phyloP scores from a whole-genome alignment of 2,329 filamentous ascomycete species.

The Trichoderma gracile region DNA sequence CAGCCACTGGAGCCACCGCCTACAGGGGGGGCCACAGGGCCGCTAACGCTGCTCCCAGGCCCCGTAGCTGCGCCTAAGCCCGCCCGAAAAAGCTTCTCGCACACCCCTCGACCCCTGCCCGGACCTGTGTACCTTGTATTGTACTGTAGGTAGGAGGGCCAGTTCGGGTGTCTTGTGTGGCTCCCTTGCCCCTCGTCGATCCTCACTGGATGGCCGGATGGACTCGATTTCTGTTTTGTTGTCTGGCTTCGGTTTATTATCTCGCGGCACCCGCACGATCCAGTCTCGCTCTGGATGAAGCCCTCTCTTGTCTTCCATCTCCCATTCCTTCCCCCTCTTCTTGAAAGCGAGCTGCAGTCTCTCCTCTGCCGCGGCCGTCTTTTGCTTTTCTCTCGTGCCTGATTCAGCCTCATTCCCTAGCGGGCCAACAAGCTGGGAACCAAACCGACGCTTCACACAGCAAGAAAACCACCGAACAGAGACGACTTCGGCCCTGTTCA shows the following conservation, averaged over 20 bases:
- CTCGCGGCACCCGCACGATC: background rate
- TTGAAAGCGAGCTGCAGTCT: slow-evolving; percentile 11
- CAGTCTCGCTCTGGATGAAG: background rate
- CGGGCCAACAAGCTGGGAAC: slow-evolving; percentile 24
- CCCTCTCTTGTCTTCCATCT: background rate
- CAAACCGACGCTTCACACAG: background rate
- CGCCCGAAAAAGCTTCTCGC: slow-evolving; percentile 18
- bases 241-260: background rate
- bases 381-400: slow-evolving; percentile 4
- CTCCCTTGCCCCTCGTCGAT: slow-evolving; percentile 12
- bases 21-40: too few relatives aligned
- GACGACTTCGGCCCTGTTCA: background rate
- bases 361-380: background rate
- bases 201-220: background rate
- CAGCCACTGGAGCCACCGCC: slow-evolving; percentile 19
- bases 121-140: too few relatives aligned
- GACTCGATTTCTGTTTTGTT: background rate
- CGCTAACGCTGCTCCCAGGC: background rate
- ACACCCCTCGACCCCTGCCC: background rate
- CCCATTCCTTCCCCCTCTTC: background rate
- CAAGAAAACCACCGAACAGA: background rate
- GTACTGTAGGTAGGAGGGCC: too few relatives aligned
- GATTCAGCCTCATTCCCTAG: slow-evolving; percentile 22
- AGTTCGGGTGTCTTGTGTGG: too few relatives aligned
- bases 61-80: slow-evolving; percentile 13